phyloP scores from a whole-genome alignment of 805 yeast genomes.

The Suhomyces xylopsoci region DNA sequence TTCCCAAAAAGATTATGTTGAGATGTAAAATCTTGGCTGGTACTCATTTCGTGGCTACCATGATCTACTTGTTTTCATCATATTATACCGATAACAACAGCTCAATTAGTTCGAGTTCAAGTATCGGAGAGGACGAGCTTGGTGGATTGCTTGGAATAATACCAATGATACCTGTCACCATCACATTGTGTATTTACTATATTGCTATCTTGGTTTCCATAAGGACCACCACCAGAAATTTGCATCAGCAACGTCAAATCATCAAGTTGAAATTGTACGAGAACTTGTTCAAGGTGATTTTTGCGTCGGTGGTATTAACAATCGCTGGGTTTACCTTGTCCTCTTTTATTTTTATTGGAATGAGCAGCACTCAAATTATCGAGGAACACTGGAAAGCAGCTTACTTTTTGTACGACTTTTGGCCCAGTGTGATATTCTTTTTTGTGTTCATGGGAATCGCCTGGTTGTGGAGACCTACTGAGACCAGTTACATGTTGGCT shows the following conservation, averaged over 20 bases:
- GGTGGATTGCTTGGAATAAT: constrained; percentile 49
- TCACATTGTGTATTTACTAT: constrained; percentile 71
- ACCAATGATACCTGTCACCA: constrained; percentile 66
- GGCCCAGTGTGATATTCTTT: constrained; percentile 90
- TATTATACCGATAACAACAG: constrained; percentile 28
- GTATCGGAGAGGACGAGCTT: constrained; percentile 53
- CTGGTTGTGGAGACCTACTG: constrained; percentile 96
- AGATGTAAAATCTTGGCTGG: constrained; percentile 45
- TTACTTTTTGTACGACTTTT: constrained; percentile 85
- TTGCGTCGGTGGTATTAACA: constrained; percentile 66
- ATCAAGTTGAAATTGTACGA: constrained; percentile 88
- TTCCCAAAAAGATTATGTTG: constrained; percentile 72
- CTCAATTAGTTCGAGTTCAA: constrained; percentile 20
- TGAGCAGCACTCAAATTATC: constrained; percentile 70
- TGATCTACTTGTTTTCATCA: constrained; percentile 33
- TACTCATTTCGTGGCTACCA: constrained; percentile 33
- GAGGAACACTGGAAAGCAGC: constrained; percentile 91
- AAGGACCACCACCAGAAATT: constrained; percentile 66
- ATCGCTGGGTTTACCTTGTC: constrained; percentile 70
- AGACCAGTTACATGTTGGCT: constrained; percentile 90
- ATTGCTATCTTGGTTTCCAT: constrained; percentile 70
- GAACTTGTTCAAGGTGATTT: constrained; percentile 69
- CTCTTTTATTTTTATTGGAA: constrained; percentile 66
- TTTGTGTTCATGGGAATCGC: constrained; percentile 80
- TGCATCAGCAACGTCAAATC: constrained; percentile 83